phyloP scores from a whole-genome alignment of 78 protist genomes.

The Protostelium mycophagum region DNA sequence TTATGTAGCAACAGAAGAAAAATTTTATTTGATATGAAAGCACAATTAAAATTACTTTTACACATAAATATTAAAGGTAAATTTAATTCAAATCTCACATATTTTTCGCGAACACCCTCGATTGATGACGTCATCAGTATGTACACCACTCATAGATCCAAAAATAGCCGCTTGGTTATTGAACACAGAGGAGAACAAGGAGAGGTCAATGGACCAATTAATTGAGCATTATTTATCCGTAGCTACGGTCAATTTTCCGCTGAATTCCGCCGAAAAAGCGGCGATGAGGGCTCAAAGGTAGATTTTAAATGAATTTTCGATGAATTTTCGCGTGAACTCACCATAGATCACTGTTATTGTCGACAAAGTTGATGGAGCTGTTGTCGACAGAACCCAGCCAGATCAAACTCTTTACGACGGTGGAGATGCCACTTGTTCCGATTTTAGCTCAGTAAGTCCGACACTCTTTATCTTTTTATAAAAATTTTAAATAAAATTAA shows the following conservation, averaged over 20 bases:
- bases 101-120: too few species aligned
- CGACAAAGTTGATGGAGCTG: not conserved
- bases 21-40: not conserved
- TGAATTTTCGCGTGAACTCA: not conserved
- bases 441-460: slow-evolving; percentile 17
- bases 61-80: not conserved
- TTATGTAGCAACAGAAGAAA: not conserved
- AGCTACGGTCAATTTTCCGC: not conserved
- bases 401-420: slow-evolving; percentile 9
- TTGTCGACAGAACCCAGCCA: not conserved
- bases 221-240: not conserved
- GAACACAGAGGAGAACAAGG: not conserved
- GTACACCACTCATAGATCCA: not conserved
- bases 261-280: not conserved
- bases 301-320: not conserved
- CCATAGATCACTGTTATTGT: not conserved
- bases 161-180: not conserved
- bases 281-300: not conserved
- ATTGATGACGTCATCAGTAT: not conserved
- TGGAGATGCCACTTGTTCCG: slow-evolving; percentile 41
- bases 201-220: not conserved
- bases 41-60: not conserved
- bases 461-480: too few species aligned
- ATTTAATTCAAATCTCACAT: not conserved
- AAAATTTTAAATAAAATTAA: too few species aligned